phyloP scores from a whole-genome alignment of 1,284 basidiomycete genomes.

The Butyriboletus appendiculatus region DNA sequence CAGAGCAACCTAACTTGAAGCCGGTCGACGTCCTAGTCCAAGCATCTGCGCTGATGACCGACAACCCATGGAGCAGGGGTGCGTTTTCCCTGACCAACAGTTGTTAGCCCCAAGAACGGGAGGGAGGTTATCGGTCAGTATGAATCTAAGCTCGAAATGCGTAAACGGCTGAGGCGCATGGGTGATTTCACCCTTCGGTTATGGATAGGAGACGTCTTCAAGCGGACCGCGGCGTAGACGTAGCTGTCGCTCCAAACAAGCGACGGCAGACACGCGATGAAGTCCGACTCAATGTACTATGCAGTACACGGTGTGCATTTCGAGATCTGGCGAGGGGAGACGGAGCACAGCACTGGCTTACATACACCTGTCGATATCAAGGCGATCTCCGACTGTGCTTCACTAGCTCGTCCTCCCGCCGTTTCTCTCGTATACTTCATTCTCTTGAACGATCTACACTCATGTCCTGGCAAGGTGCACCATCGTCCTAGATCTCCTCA shows the following conservation, averaged over 20 bases:
- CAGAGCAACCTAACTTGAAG: background rate
- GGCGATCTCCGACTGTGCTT: conserved; percentile 26
- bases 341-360: conserved; percentile 26
- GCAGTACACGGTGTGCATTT: background rate
- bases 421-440: background rate
- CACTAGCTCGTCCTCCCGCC: background rate
- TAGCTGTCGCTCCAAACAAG: background rate
- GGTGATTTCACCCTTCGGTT: background rate
- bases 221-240: background rate
- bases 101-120: background rate
- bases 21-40: background rate
- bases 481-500: background rate
- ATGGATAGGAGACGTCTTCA: background rate
- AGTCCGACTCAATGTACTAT: background rate
- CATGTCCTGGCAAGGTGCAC: conserved; percentile 36
- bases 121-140: background rate
- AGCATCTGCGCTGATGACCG: background rate
- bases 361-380: conserved; percentile 34
- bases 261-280: background rate
- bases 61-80: background rate
- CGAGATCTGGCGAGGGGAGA: background rate
- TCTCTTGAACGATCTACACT: conserved; percentile 8
- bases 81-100: background rate
- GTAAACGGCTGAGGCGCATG: background rate
- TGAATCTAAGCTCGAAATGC: background rate